Conservation (phyloP, 2,329 filamentous ascomycete genomes). For the Monosporascus sp. region DNA sequence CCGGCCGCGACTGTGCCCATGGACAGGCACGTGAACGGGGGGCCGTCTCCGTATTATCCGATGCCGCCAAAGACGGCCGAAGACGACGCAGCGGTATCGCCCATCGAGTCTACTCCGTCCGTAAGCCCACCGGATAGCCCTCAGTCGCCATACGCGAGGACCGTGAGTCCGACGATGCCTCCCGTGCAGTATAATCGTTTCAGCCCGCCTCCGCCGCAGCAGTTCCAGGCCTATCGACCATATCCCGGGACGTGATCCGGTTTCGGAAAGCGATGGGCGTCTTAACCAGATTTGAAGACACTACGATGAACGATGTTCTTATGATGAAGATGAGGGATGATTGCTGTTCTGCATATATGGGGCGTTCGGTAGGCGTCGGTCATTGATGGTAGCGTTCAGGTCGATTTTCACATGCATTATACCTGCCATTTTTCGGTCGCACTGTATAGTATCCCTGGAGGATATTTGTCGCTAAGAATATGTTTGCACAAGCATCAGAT, state of each 20-base stretch:
- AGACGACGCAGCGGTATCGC: neutral
- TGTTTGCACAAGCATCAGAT: too few species aligned
- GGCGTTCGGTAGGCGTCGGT: too few species aligned
- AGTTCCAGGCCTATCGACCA: neutral
- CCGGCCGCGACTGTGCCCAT: slow-evolving; percentile 6
- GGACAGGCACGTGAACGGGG: slow-evolving; percentile 3
- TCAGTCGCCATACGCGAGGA: neutral
- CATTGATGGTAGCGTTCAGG: too few species aligned
- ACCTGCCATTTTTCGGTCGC: too few species aligned
- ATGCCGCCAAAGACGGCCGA: neutral
- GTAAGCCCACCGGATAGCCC: neutral
- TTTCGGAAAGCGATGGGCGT: too few species aligned
- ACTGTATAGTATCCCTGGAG: too few species aligned
- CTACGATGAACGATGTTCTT: too few species aligned
- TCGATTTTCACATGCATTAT: too few species aligned
- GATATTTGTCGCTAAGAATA: too few species aligned
- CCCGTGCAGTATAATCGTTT: neutral
- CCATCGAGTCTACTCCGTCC: neutral
- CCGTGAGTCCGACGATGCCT: neutral
- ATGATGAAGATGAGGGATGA: too few species aligned
- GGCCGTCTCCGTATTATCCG: slow-evolving; percentile 2
- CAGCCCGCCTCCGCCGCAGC: neutral
- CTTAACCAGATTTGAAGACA: too few species aligned
- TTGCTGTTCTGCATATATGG: too few species aligned
- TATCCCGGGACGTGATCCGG: neutral